Conservation (phyloP, 2,329 filamentous ascomycete genomes). For the Fusarium cicatricum region DNA sequence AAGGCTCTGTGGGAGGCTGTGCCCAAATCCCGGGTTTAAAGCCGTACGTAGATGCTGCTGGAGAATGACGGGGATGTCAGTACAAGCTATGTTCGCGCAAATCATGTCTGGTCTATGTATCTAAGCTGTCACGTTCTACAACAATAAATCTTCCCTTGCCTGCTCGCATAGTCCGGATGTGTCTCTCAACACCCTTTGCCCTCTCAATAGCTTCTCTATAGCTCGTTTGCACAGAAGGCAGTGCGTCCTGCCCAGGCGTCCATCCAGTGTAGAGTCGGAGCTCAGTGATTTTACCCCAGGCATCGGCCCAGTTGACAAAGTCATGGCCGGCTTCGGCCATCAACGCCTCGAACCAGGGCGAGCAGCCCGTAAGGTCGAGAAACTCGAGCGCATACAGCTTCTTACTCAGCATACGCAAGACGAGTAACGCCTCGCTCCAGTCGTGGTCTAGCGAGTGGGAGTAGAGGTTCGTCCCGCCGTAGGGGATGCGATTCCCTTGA, state of each 20-base stretch:
- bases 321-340: constrained; percentile 53
- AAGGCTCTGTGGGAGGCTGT: constrained; percentile 44
- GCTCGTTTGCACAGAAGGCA: constrained; percentile 44
- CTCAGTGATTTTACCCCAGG: constrained; percentile 61
- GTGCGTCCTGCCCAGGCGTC: constrained; percentile 46
- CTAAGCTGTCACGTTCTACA: constrained; percentile 54
- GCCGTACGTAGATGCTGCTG: not conserved
- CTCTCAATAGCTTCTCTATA: constrained; percentile 49
- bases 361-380: constrained; percentile 68
- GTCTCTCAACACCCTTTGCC: constrained; percentile 56
- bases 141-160: constrained; percentile 59
- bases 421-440: constrained; percentile 65
- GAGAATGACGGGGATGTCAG: not conserved
- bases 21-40: not conserved
- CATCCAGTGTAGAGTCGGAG: constrained; percentile 58
- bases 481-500: constrained; percentile 56
- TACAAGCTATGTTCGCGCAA: not conserved
- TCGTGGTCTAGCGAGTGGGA: constrained; percentile 66
- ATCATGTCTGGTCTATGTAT: constrained; percentile 18
- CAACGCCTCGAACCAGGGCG: constrained; percentile 62
- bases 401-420: constrained; percentile 63
- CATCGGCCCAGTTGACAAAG: constrained; percentile 61
- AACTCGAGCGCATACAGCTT: constrained; percentile 66
- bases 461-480: constrained; percentile 64
- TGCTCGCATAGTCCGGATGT: constrained; percentile 55